Evolutionary conservation across 2,329 filamentous ascomycete genomes (phyloP).

Genomic region (Colletotrichum filicis): DNA sequence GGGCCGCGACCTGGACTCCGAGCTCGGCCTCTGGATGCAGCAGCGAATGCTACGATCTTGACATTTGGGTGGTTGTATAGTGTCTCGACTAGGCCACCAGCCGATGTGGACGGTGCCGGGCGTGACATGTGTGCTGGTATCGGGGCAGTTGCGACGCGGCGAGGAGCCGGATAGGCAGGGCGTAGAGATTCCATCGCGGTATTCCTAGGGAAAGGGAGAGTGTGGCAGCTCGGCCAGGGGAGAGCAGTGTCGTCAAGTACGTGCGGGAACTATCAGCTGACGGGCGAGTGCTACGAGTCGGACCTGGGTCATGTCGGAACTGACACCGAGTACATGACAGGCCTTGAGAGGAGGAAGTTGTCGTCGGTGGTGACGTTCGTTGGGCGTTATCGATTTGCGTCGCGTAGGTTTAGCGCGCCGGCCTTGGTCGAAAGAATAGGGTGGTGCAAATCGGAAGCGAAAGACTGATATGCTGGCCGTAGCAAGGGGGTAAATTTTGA

Average conservation of each 20-base stretch:
- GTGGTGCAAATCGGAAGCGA: not conserved
- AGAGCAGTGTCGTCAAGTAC: conserved; percentile 17
- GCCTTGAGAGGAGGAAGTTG: not conserved
- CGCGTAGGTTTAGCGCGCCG: conserved; percentile 20
- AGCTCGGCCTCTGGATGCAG: conserved; percentile 44
- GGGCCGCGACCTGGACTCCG: conserved; percentile 47
- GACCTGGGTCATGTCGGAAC: conserved; percentile 29
- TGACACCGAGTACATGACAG: conserved; percentile 22
- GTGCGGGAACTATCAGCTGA: conserved; percentile 4
- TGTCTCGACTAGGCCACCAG: conserved; percentile 67
- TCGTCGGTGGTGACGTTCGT: not conserved
- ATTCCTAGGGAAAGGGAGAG: conserved; percentile 4
- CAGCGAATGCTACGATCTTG: conserved; percentile 71
- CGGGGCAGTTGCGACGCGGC: conserved; percentile 53
- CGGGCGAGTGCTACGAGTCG: not conserved
- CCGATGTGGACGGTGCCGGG: conserved; percentile 35
- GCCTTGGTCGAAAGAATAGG: not conserved
- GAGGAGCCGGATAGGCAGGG: conserved; percentile 43
- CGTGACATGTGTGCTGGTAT: conserved; percentile 39
- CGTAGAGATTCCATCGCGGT: conserved; percentile 34
- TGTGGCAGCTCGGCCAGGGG: not conserved
- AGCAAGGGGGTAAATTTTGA: conserved; percentile 9
- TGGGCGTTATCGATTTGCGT: conserved; percentile 10
- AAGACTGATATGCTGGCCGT: not conserved
- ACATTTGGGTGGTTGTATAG: conserved; percentile 79